These are phyloP conservation scores for Tetradesmus obliquus DNA, from an alignment of 139 green algal genomes.

Conservation along the genomic window DNA sequence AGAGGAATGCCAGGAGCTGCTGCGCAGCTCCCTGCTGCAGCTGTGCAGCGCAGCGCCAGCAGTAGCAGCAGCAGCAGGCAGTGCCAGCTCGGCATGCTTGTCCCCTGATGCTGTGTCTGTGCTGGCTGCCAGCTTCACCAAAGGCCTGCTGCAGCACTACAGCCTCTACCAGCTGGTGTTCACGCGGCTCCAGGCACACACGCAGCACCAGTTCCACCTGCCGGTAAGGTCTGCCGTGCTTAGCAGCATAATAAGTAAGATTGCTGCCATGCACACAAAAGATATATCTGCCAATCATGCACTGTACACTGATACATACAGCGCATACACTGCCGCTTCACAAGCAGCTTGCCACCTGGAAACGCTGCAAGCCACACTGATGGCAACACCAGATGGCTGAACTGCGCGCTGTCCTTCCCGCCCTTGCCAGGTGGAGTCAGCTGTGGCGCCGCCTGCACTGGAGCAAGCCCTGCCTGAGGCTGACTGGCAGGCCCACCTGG, in stretches of 20 bases:
- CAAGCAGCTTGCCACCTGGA: background rate
- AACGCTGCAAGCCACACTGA: background rate
- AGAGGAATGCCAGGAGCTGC: background rate
- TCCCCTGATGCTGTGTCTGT: background rate
- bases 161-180: constrained; percentile 5
- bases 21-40: constrained; percentile 17
- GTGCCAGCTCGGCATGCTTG: background rate
- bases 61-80: constrained; percentile 1
- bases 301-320: no score
- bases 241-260: background rate
- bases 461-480: constrained; percentile 5
- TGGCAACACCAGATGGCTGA: background rate
- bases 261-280: background rate
- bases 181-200: constrained; percentile 12
- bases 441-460: constrained; percentile 10
- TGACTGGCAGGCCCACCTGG: constrained; percentile 40
- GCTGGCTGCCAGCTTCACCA: background rate
- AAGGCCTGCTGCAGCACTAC: constrained; percentile 40
- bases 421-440: constrained; percentile 30
- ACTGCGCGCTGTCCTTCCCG: background rate
- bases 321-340: background rate
- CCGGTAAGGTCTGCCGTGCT: constrained; percentile 14
- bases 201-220: constrained; percentile 15
- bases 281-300: no score
- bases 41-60: constrained; percentile 9